Evolutionary conservation across 2,329 filamentous ascomycete species (phyloP).

Genomic region (Orbilia brochopaga): DNA sequence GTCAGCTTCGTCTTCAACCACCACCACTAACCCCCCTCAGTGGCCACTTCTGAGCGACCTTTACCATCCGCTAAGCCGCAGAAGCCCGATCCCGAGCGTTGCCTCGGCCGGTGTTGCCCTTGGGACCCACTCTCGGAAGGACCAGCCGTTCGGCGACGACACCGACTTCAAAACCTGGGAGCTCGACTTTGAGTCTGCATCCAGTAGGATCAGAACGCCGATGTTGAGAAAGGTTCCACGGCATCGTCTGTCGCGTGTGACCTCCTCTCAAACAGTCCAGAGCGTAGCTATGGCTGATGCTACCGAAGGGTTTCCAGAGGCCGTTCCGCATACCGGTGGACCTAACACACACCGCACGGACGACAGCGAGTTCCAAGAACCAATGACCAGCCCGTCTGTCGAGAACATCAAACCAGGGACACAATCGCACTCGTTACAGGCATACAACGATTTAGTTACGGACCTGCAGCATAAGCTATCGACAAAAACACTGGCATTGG

Average conservation of each 20-base stretch:
- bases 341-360: slow-evolving; percentile 1
- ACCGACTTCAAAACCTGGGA: slow-evolving; percentile 43
- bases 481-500: slow-evolving; percentile 40
- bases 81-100: slow-evolving; percentile 34
- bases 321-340: neutral
- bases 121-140: slow-evolving; percentile 42
- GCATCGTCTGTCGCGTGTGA: slow-evolving; percentile 12
- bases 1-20: slow-evolving; percentile 42
- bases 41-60: slow-evolving; percentile 44
- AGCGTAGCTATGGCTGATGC: slow-evolving; percentile 19
- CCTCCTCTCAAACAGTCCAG: neutral
- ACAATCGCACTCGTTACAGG: slow-evolving; percentile 30
- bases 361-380: slow-evolving; percentile 12
- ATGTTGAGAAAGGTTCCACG: slow-evolving; percentile 20
- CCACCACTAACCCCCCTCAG: slow-evolving; percentile 46
- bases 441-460: slow-evolving; percentile 34
- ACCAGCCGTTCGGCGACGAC: slow-evolving; percentile 26
- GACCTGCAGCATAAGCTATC: slow-evolving; percentile 47
- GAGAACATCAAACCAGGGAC: slow-evolving; percentile 6
- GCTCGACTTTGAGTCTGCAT: slow-evolving; percentile 29
- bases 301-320: slow-evolving; percentile 7
- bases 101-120: slow-evolving; percentile 30
- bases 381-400: neutral
- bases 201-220: slow-evolving; percentile 20
- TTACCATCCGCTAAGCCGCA: slow-evolving; percentile 40